Evolutionary conservation across 208 protist species (phyloP).

Genomic region (Acanthamoeba sp.): DNA sequence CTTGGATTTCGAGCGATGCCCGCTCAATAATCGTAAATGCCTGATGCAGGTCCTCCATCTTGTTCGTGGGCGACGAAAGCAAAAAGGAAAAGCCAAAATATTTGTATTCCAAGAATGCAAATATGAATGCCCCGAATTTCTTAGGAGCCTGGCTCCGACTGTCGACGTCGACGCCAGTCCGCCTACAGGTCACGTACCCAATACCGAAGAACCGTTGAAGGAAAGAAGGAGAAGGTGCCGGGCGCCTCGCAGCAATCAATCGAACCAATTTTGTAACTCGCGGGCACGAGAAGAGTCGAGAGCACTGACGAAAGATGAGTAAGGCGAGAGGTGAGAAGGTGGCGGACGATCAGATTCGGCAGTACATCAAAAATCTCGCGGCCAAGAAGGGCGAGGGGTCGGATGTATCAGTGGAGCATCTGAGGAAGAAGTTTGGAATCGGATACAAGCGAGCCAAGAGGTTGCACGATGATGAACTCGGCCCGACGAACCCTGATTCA

Average conservation of each 20-base stretch:
- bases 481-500: background rate
- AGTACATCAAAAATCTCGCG: background rate
- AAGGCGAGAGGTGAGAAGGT: background rate
- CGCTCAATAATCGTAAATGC: background rate
- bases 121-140: too few relatives aligned
- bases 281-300: too few relatives aligned
- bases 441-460: constrained; percentile 48
- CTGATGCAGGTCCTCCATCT: constrained; percentile 16
- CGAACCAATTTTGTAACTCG: too few relatives aligned
- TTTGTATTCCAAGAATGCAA: too few relatives aligned
- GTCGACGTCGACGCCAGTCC: too few relatives aligned
- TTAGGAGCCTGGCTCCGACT: too few relatives aligned
- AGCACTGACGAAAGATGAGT: background rate
- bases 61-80: background rate
- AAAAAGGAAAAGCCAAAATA: background rate
- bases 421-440: constrained; percentile 41
- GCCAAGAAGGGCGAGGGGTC: constrained; percentile 24
- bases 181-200: too few relatives aligned
- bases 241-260: too few relatives aligned
- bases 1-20: background rate
- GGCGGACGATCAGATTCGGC: constrained; percentile 54
- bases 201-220: too few relatives aligned
- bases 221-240: too few relatives aligned
- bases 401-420: constrained; percentile 31
- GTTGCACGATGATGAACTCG: constrained; percentile 37